phyloP scores from a whole-genome alignment of 352 stramenopile species.

The Pelagophyceae sp. region DNA sequence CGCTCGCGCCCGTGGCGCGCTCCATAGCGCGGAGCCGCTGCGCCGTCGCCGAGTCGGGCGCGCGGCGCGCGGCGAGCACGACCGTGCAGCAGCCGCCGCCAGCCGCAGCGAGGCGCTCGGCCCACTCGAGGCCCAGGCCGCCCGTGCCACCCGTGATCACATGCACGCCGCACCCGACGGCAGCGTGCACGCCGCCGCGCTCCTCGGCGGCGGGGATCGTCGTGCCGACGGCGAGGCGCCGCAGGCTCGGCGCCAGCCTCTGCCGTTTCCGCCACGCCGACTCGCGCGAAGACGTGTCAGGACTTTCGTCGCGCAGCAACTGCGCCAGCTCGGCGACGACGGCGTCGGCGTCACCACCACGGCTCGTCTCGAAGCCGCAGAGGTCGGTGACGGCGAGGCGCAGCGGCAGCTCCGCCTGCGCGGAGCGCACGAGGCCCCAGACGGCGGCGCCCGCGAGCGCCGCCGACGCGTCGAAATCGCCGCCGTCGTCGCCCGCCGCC shows the following conservation, averaged over 20 bases:
- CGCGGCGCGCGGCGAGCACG: not conserved
- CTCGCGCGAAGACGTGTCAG: no score
- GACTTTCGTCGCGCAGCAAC: not conserved
- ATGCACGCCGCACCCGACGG: not conserved
- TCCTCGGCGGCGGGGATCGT: not conserved
- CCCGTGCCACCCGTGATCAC: not conserved
- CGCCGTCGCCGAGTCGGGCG: not conserved
- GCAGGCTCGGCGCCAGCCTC: not conserved
- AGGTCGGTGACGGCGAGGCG: not conserved
- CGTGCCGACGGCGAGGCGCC: not conserved
- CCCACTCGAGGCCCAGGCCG: not conserved
- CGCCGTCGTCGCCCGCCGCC: not conserved
- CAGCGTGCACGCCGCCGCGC: not conserved
- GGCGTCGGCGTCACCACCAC: not conserved
- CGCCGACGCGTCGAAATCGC: not conserved
- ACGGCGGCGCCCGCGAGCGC: not conserved
- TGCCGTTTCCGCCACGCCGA: not conserved
- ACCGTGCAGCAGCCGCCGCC: not conserved
- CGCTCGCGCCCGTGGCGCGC: not conserved
- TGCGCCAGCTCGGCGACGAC: not conserved
- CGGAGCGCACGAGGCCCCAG: not conserved
- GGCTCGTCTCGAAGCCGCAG: not conserved
- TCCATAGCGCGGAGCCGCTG: not conserved
- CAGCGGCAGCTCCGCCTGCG: not conserved
- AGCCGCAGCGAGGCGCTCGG: not conserved